phyloP scores from a whole-genome alignment of 495 filamentous ascomycete species.

The Choiromyces venosus region DNA sequence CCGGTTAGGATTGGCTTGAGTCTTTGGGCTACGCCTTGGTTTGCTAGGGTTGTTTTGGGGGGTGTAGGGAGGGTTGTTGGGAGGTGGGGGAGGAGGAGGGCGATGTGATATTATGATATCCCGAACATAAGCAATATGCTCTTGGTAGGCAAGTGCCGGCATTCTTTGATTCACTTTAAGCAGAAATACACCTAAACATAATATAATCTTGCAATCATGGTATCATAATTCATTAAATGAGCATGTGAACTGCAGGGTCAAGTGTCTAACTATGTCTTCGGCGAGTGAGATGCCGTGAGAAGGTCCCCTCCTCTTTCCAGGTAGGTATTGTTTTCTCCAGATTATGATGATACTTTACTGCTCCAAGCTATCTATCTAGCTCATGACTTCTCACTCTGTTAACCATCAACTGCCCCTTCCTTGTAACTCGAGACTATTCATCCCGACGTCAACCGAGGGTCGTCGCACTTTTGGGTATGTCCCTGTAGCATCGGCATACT shows the following conservation, averaged over 20 bases:
- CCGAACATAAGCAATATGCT: neutral
- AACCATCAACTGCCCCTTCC: constrained; percentile 1
- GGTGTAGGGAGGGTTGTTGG: neutral
- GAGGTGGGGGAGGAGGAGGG: neutral
- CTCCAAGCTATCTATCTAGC: neutral
- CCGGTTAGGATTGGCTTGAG: constrained; percentile 69
- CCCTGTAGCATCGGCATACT: neutral
- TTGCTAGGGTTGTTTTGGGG: constrained; percentile 51
- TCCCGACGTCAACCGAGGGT: neutral
- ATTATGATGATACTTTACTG: neutral
- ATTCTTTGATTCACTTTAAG: neutral
- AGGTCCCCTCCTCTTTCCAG: neutral
- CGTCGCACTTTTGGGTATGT: neutral
- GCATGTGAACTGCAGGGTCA: neutral
- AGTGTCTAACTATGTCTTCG: neutral
- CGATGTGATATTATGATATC: neutral
- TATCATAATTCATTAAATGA: neutral
- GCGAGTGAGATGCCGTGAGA: constrained; percentile 6
- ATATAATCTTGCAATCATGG: neutral
- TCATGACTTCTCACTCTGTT: neutral
- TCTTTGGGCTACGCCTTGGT: constrained; percentile 90
- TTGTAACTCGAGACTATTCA: neutral
- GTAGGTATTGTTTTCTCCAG: neutral
- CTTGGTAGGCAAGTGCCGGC: neutral
- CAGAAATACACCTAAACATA: neutral